Conservation (phyloP, 768 basidiomycete genomes). For the Arthromyces matolae region DNA sequence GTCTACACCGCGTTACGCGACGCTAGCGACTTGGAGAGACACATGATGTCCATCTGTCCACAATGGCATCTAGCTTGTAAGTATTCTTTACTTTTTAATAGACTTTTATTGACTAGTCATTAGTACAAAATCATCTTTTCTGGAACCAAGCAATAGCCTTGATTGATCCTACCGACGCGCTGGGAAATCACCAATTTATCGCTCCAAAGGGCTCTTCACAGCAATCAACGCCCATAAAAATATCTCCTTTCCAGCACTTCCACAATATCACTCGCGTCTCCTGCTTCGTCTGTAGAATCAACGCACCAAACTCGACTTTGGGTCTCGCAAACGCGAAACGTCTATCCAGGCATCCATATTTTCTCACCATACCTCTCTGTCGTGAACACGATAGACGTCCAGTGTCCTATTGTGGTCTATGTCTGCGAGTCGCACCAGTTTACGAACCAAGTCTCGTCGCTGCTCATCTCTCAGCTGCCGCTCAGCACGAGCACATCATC, state of each 20-base stretch:
- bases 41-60: constrained; percentile 59
- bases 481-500: constrained; percentile 28
- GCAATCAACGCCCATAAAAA: constrained; percentile 32
- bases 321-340: constrained; percentile 56
- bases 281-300: constrained; percentile 70
- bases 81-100: constrained; percentile 21
- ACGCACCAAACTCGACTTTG: constrained; percentile 44
- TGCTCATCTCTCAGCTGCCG: constrained; percentile 13
- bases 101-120: background rate
- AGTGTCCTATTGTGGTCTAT: constrained; percentile 59
- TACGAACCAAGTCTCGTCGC: constrained; percentile 27
- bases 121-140: constrained; percentile 69
- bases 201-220: constrained; percentile 34
- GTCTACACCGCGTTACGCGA: constrained; percentile 63
- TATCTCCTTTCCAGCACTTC: constrained; percentile 58
- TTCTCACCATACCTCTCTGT: constrained; percentile 52
- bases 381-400: constrained; percentile 58
- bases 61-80: constrained; percentile 58
- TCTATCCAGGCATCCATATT: constrained; percentile 32
- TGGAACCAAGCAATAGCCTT: constrained; percentile 63
- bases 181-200: constrained; percentile 46
- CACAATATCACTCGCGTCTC: constrained; percentile 50
- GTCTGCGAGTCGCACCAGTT: constrained; percentile 58
- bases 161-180: constrained; percentile 59
- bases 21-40: constrained; percentile 51